Base-by-base conservation (phyloP, 2,329 filamentous ascomycete genomes). In the Pseudogymnoascus sp. region DNA sequence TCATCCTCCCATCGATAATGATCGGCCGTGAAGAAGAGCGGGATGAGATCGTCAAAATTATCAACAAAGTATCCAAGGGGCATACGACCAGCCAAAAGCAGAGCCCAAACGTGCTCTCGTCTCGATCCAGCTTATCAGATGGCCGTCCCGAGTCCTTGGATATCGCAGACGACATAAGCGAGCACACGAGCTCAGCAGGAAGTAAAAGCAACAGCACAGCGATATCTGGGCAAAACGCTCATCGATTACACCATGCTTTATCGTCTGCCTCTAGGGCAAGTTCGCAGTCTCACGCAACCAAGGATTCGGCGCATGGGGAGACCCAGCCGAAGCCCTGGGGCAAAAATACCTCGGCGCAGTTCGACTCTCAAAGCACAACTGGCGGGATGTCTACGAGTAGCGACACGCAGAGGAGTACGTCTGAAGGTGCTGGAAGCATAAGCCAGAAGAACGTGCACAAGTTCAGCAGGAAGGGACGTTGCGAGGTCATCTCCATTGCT, bases 1-100 rank as follows among this genome's bases (percentile, higher is more conserved):
- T 97, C 75, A 89, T 92, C 68, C 81, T 97, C 18, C 93, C 93
- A 0, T 84, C 85, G 0, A 80, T 82, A 64, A 91, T 95, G 80
- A 89, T 96, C 67, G 93, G 93, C 3, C 84, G 92, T 37, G 80
- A 87, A 31, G 79, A 84, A 65, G 91, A 96, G 72, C 85, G 85
- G 44, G 80, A 86, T 56, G 82, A 83, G 38, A 83, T 97, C 7
- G 76, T 92, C 40, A 82, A 80, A 67, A 82, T 94, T 37, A 90
- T 97, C 60, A 87, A 95, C 66, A 87, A 85, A 56, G 88, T 92
- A 59, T 84, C 89, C 18, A 85, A 80, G 70, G 86, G 82, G 35
- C 89, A 92, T 64, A 72, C 78, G 7, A 71, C 80, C 50, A 76
- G 73, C 60, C 75, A 77, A 59, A 79, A 75, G 47, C 75, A 76